These are phyloP conservation scores for Monilinia polystroma DNA, from an alignment of 2,329 filamentous ascomycete species.

Conservation along the genomic window DNA sequence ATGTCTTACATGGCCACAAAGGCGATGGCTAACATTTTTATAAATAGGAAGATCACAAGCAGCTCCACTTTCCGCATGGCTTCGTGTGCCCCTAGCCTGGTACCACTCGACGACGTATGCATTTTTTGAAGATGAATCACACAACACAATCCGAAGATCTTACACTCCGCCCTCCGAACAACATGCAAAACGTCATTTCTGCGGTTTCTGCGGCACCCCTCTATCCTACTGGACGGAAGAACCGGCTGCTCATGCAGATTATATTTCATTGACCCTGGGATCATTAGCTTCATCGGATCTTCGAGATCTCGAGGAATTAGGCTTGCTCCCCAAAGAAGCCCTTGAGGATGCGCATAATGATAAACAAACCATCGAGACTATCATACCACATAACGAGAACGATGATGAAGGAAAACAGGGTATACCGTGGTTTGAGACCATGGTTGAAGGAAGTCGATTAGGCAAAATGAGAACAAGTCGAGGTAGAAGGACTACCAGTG, in stretches of 20 bases:
- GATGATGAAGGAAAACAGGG: slow-evolving; percentile 44
- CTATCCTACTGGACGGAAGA: slow-evolving; percentile 80
- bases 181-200: slow-evolving; percentile 71
- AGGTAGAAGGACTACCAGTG: slow-evolving; percentile 54
- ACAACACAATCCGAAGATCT: slow-evolving; percentile 61
- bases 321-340: slow-evolving; percentile 59
- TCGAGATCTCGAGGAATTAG: slow-evolving; percentile 69
- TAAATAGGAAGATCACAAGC: slow-evolving; percentile 64
- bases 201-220: slow-evolving; percentile 87
- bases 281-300: slow-evolving; percentile 72
- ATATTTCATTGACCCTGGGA: slow-evolving; percentile 78
- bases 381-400: slow-evolving; percentile 31
- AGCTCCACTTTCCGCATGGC: slow-evolving; percentile 73
- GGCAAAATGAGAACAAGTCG: slow-evolving; percentile 63
- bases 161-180: slow-evolving; percentile 61
- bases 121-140: slow-evolving; percentile 75
- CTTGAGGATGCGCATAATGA: slow-evolving; percentile 40
- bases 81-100: slow-evolving; percentile 78
- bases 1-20: slow-evolving; percentile 1
- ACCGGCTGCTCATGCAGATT: slow-evolving; percentile 68
- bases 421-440: slow-evolving; percentile 81
- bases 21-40: slow-evolving; percentile 10
- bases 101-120: slow-evolving; percentile 74
- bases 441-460: slow-evolving; percentile 73
- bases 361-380: slow-evolving; percentile 32